These are phyloP conservation scores for Xylariaceae sp. DNA, from an alignment of 2,329 filamentous ascomycete genomes.

Conservation along the genomic window DNA sequence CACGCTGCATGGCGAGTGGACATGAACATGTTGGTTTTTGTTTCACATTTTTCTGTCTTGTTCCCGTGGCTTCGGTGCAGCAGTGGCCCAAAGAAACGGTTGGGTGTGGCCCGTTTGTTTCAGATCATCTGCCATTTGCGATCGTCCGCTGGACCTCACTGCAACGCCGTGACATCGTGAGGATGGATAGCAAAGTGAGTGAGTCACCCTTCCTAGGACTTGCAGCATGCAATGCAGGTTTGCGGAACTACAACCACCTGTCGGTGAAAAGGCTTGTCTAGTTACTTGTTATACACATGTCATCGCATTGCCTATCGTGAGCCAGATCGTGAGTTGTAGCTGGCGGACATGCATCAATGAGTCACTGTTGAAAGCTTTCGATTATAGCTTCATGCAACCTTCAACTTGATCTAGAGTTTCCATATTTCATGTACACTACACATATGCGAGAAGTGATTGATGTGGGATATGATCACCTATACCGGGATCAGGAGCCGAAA, in stretches of 20 bases:
- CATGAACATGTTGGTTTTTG: too few relatives aligned
- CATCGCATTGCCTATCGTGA: neutral
- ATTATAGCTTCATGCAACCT: slow-evolving; percentile 2
- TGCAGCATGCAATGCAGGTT: slow-evolving; percentile 26
- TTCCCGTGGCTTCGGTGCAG: slow-evolving; percentile 30
- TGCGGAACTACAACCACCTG: slow-evolving; percentile 21
- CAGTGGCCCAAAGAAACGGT: slow-evolving; percentile 5
- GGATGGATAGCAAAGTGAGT: slow-evolving; percentile 17
- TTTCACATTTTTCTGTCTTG: slow-evolving; percentile 35
- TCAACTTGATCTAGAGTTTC: neutral
- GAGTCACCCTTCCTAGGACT: slow-evolving; percentile 36
- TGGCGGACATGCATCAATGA: slow-evolving; percentile 23
- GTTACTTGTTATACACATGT: slow-evolving; percentile 1
- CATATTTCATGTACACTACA: too few relatives aligned
- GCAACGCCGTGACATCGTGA: too few relatives aligned
- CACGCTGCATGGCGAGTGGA: too few relatives aligned
- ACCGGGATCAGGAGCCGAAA: slow-evolving; percentile 7
- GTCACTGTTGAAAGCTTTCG: slow-evolving; percentile 16
- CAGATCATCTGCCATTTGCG: slow-evolving; percentile 30
- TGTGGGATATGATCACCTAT: neutral
- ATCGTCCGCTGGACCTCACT: slow-evolving; percentile 11
- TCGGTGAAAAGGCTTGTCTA: too few relatives aligned
- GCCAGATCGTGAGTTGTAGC: neutral
- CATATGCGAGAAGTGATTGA: too few relatives aligned
- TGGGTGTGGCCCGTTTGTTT: slow-evolving; percentile 34